A percentile compares a stretch with the other conserved stretches of the same genome.
These are phyloP conservation scores for Bassia scoparia DNA, from an alignment of 148 eudicot genomes.

Conservation along the genomic window DNA sequence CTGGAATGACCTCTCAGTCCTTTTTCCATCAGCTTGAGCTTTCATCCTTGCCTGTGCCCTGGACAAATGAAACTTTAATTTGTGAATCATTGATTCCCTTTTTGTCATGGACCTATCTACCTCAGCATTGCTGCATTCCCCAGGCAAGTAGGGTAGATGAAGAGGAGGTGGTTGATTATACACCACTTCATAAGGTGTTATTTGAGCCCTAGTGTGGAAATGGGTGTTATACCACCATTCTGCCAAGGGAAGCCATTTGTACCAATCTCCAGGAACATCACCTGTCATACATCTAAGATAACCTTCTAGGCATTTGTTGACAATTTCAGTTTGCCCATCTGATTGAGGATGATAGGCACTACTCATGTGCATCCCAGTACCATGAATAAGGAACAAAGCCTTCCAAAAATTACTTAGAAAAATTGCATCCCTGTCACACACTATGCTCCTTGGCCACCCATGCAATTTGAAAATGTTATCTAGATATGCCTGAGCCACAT, in stretches of 20 bases:
- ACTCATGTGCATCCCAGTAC: too few relatives aligned
- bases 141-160: conserved; percentile 7
- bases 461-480: not conserved
- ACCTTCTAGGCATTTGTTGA: not conserved
- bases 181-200: conserved; percentile 3
- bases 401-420: too few relatives aligned
- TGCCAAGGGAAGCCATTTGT: not conserved
- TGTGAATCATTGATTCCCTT: not conserved
- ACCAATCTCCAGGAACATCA: conserved; percentile 3
- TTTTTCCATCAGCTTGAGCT: not conserved
- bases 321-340: conserved; percentile 5
- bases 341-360: too few relatives aligned
- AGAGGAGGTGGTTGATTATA: conserved; percentile 7
- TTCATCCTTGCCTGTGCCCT: conserved; percentile 13
- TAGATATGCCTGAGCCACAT: not conserved
- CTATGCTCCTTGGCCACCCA: not conserved
- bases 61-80: not conserved
- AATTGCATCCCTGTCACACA: not conserved
- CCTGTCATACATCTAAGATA: conserved; percentile 1
- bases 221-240: not conserved
- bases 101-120: too few relatives aligned
- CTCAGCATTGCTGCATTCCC: not conserved
- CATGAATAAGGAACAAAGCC: too few relatives aligned
- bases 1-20: not conserved
- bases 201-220: not conserved